Evolutionary conservation across 371 early-diverging fungal species (phyloP), one percentile per base, ranked within the genome.

Genomic region (Mucor mucedo): DNA sequence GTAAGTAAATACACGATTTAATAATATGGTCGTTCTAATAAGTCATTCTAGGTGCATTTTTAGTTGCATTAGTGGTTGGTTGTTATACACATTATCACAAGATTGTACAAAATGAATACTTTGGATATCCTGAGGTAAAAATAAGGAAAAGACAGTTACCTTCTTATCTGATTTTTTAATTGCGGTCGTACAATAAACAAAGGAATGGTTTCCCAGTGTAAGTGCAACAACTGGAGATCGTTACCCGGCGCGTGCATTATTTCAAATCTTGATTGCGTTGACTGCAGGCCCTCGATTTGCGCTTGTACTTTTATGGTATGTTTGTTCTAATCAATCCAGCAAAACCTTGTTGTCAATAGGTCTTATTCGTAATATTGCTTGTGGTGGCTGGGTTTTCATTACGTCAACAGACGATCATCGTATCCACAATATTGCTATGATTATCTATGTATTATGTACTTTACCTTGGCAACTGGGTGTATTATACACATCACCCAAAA

Each of bases 131-230:
- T 2, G 81, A 85, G 54, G 87, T 87, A 82, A 48, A 66, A n/a
- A 29, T 28, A 58, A 4, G 11, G 21, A 9, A 45, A 0, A 21
- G 16, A 4, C 45, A 16, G 0, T 6, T 35, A 35, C 11, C 4
- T 42, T 42, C 16, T 13, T 45, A 8, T 21, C 47, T 5, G 21
- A 7, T 47, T 47, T 47, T 27, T 47, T 47, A 13, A 44, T 44
- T 10, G 13, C 44, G 5, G n/a, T 21, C 47, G 21, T 21, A 21
- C 4, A n/a, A 4, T 5, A 21, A 21, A 21, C 44, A 47, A 35
- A 91, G 82, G 91, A 93, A 79, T 90, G 91, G 92, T 88, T 92
- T 48, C 93, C 93, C 32, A 92, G 91, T 60, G 91, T 93, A 2
- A 89, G 89, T 60, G 91, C 92, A 0, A 83, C 90, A 0, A 92